phyloP scores from a whole-genome alignment of 2,329 filamentous ascomycete species.

The Botrytis fragariae region DNA sequence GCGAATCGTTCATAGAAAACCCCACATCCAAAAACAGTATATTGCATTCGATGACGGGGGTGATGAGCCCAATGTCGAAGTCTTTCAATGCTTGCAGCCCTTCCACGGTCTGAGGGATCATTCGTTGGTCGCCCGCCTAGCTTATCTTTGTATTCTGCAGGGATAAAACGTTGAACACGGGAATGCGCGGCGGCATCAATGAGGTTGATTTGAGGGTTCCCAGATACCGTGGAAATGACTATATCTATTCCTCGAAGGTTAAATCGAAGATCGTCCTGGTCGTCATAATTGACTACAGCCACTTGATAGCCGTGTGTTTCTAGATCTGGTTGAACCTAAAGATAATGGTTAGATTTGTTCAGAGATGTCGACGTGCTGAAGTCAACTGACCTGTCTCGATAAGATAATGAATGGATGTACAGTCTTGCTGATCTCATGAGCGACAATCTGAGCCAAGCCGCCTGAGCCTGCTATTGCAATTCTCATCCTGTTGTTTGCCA shows the following conservation, averaged over 20 bases:
- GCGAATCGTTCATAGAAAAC: constrained; percentile 74
- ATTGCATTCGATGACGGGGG: constrained; percentile 54
- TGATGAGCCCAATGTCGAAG: constrained; percentile 53
- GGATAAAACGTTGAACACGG: constrained; percentile 67
- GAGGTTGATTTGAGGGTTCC: constrained; percentile 63
- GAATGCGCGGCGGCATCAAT: constrained; percentile 68
- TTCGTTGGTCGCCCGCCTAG: constrained; percentile 51
- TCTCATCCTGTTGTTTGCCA: constrained; percentile 46
- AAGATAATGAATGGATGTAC: constrained; percentile 69
- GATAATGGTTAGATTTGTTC: neutral
- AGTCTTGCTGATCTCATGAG: constrained; percentile 59
- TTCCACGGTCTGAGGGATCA: constrained; percentile 62
- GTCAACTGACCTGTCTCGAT: constrained; percentile 57
- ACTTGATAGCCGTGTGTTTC: constrained; percentile 56
- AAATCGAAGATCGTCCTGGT: constrained; percentile 57
- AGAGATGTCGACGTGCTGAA: neutral
- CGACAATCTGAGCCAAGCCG: constrained; percentile 56
- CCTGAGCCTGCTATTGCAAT: constrained; percentile 62
- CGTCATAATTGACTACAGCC: constrained; percentile 64
- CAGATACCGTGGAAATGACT: constrained; percentile 71
- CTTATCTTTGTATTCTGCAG: constrained; percentile 71
- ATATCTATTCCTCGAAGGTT: constrained; percentile 70
- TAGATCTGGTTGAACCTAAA: constrained; percentile 41
- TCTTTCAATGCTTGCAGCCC: constrained; percentile 53
- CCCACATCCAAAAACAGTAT: constrained; percentile 70